These are phyloP conservation scores for Euptelea pleiosperma DNA, from an alignment of 164 flowering plant species.

Conservation along the genomic window DNA sequence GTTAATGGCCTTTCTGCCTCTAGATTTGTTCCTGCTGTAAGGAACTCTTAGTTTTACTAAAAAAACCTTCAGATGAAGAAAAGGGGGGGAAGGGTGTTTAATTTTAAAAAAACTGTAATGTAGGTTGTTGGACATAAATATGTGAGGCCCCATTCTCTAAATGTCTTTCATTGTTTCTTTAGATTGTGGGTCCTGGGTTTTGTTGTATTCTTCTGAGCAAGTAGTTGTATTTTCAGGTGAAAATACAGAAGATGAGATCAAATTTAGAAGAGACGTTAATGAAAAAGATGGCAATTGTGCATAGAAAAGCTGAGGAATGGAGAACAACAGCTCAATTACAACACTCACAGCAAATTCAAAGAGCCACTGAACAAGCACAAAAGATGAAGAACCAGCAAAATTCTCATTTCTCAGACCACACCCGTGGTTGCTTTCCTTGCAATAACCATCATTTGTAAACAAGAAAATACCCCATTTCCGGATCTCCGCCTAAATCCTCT, in stretches of 20 bases:
- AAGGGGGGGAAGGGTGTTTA: no score
- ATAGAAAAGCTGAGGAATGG: constrained; percentile 87
- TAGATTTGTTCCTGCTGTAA: no score
- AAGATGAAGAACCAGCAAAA: constrained; percentile 37
- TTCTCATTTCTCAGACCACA: constrained; percentile 20
- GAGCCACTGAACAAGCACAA: constrained; percentile 39
- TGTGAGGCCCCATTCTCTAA: no score
- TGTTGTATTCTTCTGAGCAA: neutral
- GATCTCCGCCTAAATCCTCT: no score
- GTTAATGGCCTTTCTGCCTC: no score
- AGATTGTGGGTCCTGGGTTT: neutral
- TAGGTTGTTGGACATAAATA: no score
- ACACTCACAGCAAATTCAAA: constrained; percentile 62
- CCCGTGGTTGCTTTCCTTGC: constrained; percentile 57
- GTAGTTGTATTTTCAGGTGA: constrained; percentile 51
- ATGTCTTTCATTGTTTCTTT: no score
- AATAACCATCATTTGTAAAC: constrained; percentile 15
- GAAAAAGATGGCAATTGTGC: constrained; percentile 80
- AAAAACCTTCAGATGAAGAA: no score
- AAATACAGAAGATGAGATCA: constrained; percentile 86
- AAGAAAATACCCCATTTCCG: neutral
- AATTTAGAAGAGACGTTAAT: constrained; percentile 81
- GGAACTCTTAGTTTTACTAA: no score
- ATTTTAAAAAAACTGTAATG: no score
- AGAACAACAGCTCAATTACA: constrained; percentile 59